Conservation (phyloP, 495 filamentous ascomycete species). For the Aspergillus bridgeri region DNA sequence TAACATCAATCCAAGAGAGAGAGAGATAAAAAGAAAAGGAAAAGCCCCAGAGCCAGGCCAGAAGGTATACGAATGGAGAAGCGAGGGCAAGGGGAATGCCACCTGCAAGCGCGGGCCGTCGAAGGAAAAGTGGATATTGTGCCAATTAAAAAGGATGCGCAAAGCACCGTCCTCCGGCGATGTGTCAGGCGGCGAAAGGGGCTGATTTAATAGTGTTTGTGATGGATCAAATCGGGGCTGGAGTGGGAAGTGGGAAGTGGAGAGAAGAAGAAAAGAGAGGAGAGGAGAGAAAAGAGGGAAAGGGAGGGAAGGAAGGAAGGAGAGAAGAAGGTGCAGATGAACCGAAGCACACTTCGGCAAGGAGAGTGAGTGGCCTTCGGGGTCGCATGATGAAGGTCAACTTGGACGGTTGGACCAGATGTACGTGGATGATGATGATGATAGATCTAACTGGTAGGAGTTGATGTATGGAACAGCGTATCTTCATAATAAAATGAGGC, state of each 20-base stretch:
- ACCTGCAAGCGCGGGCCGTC: conserved; percentile 4
- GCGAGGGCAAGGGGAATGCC: neutral
- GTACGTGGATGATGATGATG: no score
- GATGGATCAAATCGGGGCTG: conserved; percentile 8
- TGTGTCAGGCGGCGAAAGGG: conserved; percentile 1
- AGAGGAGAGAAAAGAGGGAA: neutral
- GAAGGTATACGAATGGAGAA: conserved; percentile 3
- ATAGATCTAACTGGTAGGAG: no score
- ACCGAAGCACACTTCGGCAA: no score
- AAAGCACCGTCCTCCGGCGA: neutral
- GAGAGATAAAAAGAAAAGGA: neutral
- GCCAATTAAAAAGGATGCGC: conserved; percentile 1
- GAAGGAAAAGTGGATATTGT: neutral
- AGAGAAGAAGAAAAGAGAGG: neutral
- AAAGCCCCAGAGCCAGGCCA: neutral
- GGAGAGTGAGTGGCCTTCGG: no score
- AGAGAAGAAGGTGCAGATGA: neutral
- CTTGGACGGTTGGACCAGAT: no score
- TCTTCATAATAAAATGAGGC: no score
- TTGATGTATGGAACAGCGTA: no score
- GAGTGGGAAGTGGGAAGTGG: neutral
- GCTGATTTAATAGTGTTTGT: conserved; percentile 1
- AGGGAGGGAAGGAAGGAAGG: neutral
- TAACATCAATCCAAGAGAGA: neutral
- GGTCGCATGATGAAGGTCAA: no score